phyloP scores from a whole-genome alignment of 257 asterid genomes.

The Mentha longifolia region DNA sequence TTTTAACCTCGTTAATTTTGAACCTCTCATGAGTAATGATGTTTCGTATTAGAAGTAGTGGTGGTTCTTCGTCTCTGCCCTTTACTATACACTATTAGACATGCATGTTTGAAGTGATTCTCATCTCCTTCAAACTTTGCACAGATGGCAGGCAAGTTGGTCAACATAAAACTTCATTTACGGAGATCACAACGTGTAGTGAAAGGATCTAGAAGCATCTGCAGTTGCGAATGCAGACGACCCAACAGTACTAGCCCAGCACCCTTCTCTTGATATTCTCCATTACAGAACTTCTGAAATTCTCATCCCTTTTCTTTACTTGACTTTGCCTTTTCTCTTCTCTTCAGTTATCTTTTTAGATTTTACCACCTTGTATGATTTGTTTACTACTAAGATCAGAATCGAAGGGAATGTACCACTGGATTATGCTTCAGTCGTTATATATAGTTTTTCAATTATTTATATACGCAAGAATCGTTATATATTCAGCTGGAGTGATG shows the following conservation, averaged over 20 bases:
- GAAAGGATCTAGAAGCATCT: slow-evolving; percentile 75
- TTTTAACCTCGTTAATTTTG: neutral
- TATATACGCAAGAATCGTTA: no score
- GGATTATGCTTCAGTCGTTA: slow-evolving; percentile 28
- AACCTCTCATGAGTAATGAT: neutral
- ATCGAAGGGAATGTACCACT: slow-evolving; percentile 8
- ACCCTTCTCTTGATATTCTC: slow-evolving; percentile 44
- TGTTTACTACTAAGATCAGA: slow-evolving; percentile 7
- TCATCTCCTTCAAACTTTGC: slow-evolving; percentile 28
- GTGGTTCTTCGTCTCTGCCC: neutral
- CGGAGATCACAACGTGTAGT: slow-evolving; percentile 90
- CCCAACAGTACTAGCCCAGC: slow-evolving; percentile 64
- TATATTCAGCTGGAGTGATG: no score
- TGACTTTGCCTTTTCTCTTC: slow-evolving; percentile 8
- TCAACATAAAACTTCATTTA: slow-evolving; percentile 78
- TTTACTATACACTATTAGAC: neutral
- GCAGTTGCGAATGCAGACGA: slow-evolving; percentile 80
- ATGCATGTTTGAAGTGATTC: neutral
- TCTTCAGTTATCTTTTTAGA: neutral
- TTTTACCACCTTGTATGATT: slow-evolving; percentile 13
- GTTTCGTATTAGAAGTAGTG: slow-evolving; percentile 5
- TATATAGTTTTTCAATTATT: neutral
- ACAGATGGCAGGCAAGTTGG: slow-evolving; percentile 91
- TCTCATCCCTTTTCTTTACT: neutral
- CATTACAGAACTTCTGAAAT: slow-evolving; percentile 3